These are phyloP conservation scores for Wolfiporia cocos DNA, from an alignment of 1,284 basidiomycete species.

Conservation along the genomic window DNA sequence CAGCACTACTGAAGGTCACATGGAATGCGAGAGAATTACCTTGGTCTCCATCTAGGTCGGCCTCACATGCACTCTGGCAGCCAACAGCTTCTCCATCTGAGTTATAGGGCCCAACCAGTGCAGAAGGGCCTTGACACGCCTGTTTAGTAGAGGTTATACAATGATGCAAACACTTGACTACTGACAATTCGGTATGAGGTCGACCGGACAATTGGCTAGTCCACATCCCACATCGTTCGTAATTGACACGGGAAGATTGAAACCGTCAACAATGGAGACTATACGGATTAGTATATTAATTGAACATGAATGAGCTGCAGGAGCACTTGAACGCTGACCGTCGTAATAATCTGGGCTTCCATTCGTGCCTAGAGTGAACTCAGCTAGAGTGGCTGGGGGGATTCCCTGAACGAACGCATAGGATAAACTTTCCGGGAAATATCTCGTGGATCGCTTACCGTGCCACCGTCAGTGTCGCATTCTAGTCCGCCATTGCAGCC, in stretches of 20 bases:
- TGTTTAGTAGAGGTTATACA: too few relatives aligned
- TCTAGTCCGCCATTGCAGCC: conserved; percentile 42
- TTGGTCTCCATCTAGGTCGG: conserved; percentile 31
- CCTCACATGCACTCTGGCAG: conserved; percentile 37
- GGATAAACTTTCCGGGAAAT: conserved; percentile 23
- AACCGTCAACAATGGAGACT: conserved; percentile 26
- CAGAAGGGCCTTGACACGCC: conserved; percentile 33
- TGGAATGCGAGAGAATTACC: conserved; percentile 13
- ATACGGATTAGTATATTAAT: not conserved
- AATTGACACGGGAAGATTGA: conserved; percentile 54
- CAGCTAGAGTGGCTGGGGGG: conserved; percentile 39
- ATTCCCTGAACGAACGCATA: conserved; percentile 27
- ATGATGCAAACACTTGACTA: too few relatives aligned
- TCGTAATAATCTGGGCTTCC: conserved; percentile 36
- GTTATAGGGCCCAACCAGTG: conserved; percentile 32
- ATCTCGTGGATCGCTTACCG: conserved; percentile 20
- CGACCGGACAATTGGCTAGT: conserved; percentile 43
- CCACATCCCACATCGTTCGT: conserved; percentile 45
- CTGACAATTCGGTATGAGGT: too few relatives aligned
- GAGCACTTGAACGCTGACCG: conserved; percentile 16
- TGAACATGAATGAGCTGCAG: not conserved
- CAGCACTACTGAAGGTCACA: not conserved
- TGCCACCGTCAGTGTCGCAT: conserved; percentile 34
- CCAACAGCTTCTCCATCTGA: conserved; percentile 33
- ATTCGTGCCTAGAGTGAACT: conserved; percentile 33